Evolutionary conservation across 2,329 filamentous ascomycete genomes (phyloP), one percentile per base, ranked within the genome.

Genomic region (Simplicillium sp.): DNA sequence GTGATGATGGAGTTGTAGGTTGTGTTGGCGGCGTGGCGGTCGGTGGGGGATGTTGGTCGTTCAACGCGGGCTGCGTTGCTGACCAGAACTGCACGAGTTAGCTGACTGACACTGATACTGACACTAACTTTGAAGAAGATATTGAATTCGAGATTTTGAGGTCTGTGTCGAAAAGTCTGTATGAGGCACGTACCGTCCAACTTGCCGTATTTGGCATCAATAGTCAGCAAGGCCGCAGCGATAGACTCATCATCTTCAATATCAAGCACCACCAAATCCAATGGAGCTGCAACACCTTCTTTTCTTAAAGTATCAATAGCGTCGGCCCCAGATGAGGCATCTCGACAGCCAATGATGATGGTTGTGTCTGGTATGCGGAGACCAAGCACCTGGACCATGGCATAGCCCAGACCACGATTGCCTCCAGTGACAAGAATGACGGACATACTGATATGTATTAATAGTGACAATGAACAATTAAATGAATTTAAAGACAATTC

Each of bases 331-430:
- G 6, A 25, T 25, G 20, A 5, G 5, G 20, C 20, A 9, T 25
- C 20, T 25, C 20, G 20, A 25, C 20, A 25, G 20, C 20, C 20
- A 25, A 25, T 25, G 20, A 25, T 50, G 18, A 58, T 56, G 5
- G 46, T 53, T 15, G 49, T 42, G 1, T 44, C 39, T 2, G 51
- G 49, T 1, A 54, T 38, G 11, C 52, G 50, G 16, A 42, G 33
- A 3, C 49, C 53, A 5, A 58, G 9, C 25, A 32, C 34, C 16
- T 41, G 48, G 14, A 57, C 46, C 14, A 61, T 56, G 32, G 50
- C 54, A 36, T 55, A 52, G 1, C 59, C 60, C 11, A 64, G 55
- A 7, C 59, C 59, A 36, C 54, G 49, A 44, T 57, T 60, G 13
- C 51, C 51, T 14, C 61, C 59, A 4, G 61, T 64, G 40, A 61